Percentiles rank a stretch among this genome's conserved stretches.
phyloP scores from a whole-genome alignment of 352 stramenopile genomes.

The Pythium periplocum region DNA sequence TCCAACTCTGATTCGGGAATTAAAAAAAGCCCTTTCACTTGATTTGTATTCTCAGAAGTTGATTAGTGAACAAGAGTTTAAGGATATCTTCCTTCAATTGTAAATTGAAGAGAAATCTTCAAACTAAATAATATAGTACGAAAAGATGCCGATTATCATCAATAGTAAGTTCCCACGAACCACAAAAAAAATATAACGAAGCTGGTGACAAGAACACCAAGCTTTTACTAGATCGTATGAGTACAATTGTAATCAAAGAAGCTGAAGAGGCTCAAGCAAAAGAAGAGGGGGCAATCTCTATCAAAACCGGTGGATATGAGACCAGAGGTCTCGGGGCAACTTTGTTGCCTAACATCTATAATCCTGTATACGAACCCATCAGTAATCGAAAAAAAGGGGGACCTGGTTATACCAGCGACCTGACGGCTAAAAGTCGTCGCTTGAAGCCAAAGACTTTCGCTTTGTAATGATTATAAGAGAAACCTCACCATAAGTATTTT shows the following conservation, averaged over 20 bases:
- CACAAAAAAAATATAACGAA: constrained; percentile 3
- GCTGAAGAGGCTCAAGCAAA: neutral
- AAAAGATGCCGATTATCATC: neutral
- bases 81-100: constrained; percentile 5
- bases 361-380: too few species aligned
- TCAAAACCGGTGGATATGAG: too few species aligned
- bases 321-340: too few species aligned
- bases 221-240: constrained; percentile 1
- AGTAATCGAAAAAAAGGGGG: too few species aligned
- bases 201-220: constrained; percentile 1
- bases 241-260: neutral
- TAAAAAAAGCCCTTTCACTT: constrained; percentile 9
- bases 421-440: too few species aligned
- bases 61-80: constrained; percentile 9
- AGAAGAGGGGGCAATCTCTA: neutral
- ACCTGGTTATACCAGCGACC: too few species aligned
- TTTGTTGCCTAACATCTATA: too few species aligned
- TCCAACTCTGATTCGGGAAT: constrained; percentile 9
- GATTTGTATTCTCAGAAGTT: constrained; percentile 13
- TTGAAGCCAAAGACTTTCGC: too few species aligned
- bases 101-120: neutral
- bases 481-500: too few species aligned
- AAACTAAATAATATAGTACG: too few species aligned
- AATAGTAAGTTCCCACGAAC: constrained; percentile 7
- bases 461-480: too few species aligned